Evolutionary conservation across 148 eudicot species (phyloP), one percentile per base, ranked within the genome.

Genomic region (Chenopodium berlandieri): DNA sequence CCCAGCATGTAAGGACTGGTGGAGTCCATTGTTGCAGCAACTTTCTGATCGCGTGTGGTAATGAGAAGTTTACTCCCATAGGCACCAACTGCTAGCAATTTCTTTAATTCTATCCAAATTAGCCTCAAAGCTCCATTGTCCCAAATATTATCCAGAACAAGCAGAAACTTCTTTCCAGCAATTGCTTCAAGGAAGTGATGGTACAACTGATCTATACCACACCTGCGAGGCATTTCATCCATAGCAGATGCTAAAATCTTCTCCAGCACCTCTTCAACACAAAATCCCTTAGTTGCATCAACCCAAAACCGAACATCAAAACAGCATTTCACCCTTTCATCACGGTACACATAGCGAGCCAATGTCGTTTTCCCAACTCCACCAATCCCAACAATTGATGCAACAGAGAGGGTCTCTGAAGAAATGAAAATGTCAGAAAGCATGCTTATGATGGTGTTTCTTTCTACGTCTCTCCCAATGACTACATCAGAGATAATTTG

Each of bases 351-450:
- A 32, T 68, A 68, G 12, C 32, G 27, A 22, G 75, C 75, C 50
- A 79, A 22, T 2, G 81, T 54, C 0, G 75, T 79, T 56, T 79
- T 69, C 4, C 81, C 81, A 7, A 69, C 2, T 32, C 81, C 75
- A 4, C 81, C 81, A 52, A 79, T 48, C 48, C 81, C 81, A 32
- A 79, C 75, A 52, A 79, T n/a, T 13, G 81, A 69, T 23, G 22
- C 52, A 13, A 79, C 75, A 14, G 52, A 54, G 67, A 79, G 2
- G 4, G 4, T n/a, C 22, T 58, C 34, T 22, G 27, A 12, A 76
- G 48, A 19, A 0, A 71, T 9, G 22, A 66, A 30, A 2, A 2
- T 0, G 17, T 64, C 52, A 44, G 50, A 48, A 11, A 81, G 23
- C 48, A 32, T 10, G 8, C 23, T 7, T 47, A 75, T 23, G 2